Base-by-base conservation (phyloP, 139 green algal species). In the Coccomyxa sp. region DNA sequence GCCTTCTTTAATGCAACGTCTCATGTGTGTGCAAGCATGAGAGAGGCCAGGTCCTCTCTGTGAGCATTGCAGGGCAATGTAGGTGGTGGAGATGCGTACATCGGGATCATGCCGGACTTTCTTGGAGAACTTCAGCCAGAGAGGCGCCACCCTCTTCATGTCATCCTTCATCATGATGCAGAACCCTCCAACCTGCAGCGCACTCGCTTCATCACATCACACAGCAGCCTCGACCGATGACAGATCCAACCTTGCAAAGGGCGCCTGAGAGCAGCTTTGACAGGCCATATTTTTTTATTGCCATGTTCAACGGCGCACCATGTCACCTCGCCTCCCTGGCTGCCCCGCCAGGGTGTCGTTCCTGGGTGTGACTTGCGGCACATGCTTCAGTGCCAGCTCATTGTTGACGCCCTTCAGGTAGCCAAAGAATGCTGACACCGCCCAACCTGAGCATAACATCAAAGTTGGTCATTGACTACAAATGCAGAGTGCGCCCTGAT, bases 131-230 rank as follows among this genome's bases (percentile, higher is more conserved):
- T 73, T 74, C 38, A 74, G 16, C 94, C 94, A 98, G 41, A 90
- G 55, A 6, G 88, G 85, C 7, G 86, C 88, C 75, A 97, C 84
- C n/a, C 80, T 76, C 39, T 90, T 90, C 16, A 98, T 73, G 82
- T 98, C 94, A 33, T 92, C 83, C 3, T 77, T 78, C 31, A 92
- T 83, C 75, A 97, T 92, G 38, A 97, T 84, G 50, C 89, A 93
- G 82, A 96, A 97, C 8, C 91, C 92, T 7, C 94, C 93, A 6
- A 95, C 92, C 81, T 86, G 77, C 40, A 34, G 7, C 29, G 22
- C 12, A 41, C 18, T n/a, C n/a, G n/a, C n/a, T n/a, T n/a, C n/a
- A n/a, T n/a, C n/a, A n/a, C n/a, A n/a, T n/a, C n/a, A n/a, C n/a
- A n/a, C n/a, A n/a, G n/a, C n/a, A n/a, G n/a, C n/a, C n/a, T n/a